These are phyloP conservation scores for Talaromyces borbonicus DNA, from an alignment of 495 filamentous ascomycete species.

Conservation along the genomic window DNA sequence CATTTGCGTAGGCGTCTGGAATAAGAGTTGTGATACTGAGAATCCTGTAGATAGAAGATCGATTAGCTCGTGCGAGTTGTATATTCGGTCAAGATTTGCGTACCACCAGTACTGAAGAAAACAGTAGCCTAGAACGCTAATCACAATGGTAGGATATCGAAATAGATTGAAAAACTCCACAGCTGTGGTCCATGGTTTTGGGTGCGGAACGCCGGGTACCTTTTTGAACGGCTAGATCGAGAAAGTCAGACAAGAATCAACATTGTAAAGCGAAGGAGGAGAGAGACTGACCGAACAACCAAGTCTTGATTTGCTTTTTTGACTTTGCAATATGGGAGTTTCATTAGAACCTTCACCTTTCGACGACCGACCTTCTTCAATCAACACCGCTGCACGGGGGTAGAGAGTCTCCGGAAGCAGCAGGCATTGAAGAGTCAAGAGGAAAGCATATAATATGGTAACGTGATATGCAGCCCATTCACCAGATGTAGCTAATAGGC, in stretches of 20 bases:
- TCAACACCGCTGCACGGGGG: slow-evolving; percentile 33
- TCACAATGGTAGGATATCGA: slow-evolving; percentile 28
- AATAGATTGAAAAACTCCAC: slow-evolving; percentile 30
- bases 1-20: slow-evolving; percentile 37
- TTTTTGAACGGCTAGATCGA: slow-evolving; percentile 21
- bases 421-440: slow-evolving; percentile 31
- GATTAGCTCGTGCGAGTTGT: too few species aligned
- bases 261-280: neutral
- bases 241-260: too few species aligned
- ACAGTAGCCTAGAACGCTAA: slow-evolving; percentile 32
- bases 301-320: neutral
- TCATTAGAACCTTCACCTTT: slow-evolving; percentile 11
- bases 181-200: slow-evolving; percentile 33
- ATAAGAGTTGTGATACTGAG: slow-evolving; percentile 40
- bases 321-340: neutral
- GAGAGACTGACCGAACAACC: neutral
- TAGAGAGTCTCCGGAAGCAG: slow-evolving; percentile 44
- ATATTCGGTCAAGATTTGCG: neutral
- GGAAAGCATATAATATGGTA: slow-evolving; percentile 31
- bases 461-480: slow-evolving; percentile 5
- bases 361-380: slow-evolving; percentile 9
- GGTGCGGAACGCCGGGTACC: slow-evolving; percentile 36
- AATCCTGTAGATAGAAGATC: slow-evolving; percentile 13
- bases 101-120: slow-evolving; percentile 46
- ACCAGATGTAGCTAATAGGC: slow-evolving; percentile 1